Evolutionary conservation across 352 stramenopile genomes (phyloP), one percentile per base, ranked within the genome.

Genomic region (Globisporangium rhizosaccharum): DNA sequence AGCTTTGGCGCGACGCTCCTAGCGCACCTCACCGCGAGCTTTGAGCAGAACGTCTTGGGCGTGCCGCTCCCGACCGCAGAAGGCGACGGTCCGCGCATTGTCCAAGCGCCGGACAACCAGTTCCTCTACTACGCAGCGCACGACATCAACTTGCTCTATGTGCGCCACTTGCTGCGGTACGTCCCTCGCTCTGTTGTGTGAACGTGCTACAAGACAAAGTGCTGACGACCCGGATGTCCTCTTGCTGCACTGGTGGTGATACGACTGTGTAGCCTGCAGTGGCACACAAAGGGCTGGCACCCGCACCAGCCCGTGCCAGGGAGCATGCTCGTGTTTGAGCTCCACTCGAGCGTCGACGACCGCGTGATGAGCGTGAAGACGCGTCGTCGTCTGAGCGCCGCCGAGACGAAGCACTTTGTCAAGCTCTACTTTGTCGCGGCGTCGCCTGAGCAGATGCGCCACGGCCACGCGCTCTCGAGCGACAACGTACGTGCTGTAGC

Each of bases 131-230:
- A 92, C 59, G 78, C 82, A 33, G 82, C 76, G 11, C 82, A 92
- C 61, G 82, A 92, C 56, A 92, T 92, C 61, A 92, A 92, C 59
- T 57, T 92, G 39, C 51, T 92, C 51, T 92, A 88, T 65, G 62
- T 92, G 57, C 77, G 79, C 26, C 88, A 88, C 56, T 55, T 92
- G 10, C 62, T 92, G 33, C 75, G 82, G 82, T 89, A 45, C 10
- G 65, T 56, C 52, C 6, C 11, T 20, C 18, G 28, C 46, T 36
- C 18, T 20, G 25, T 28, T 18, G 10, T 20, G 8, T 65, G 9
- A 15, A 8, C 0, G 6, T 59, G 3, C 55, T 5, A 14, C 33
- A 8, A 39, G 33, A 11, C 33, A 8, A 3, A 39, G 33, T 8
- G 33, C 33, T 39, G 33, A 39, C 33, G 33, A 39, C 33, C 7